Percentiles rank a stretch among this genome's conserved stretches.
Evolutionary conservation across 2,329 filamentous ascomycete species (phyloP).

Genomic region (Colletotrichum eleusines): DNA sequence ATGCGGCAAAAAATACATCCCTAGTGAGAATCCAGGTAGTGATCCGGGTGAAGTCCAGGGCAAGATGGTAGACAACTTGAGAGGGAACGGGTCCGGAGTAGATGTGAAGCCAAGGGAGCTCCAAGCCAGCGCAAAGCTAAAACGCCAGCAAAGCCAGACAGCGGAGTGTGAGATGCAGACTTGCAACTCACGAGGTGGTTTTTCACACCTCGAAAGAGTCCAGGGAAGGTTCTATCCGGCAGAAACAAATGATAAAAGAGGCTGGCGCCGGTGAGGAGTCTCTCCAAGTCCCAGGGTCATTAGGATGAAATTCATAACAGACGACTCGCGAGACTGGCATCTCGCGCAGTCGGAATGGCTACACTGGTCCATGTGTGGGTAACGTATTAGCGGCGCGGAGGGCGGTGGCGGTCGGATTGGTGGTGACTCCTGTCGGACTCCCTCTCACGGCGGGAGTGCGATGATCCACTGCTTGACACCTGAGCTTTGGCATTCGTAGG

Average conservation of each 20-base stretch:
- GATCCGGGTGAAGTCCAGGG: slow-evolving; percentile 19
- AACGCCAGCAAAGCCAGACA: slow-evolving; percentile 38
- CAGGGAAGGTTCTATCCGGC: slow-evolving; percentile 38
- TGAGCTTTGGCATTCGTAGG: slow-evolving; percentile 56
- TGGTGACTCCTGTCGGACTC: slow-evolving; percentile 55
- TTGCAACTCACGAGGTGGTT: slow-evolving; percentile 39
- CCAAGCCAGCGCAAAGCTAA: slow-evolving; percentile 24
- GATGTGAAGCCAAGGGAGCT: slow-evolving; percentile 25
- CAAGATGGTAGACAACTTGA: slow-evolving; percentile 20
- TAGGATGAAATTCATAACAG: slow-evolving; percentile 41
- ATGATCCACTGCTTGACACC: slow-evolving; percentile 52
- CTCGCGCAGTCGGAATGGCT: slow-evolving; percentile 37
- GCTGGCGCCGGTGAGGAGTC: slow-evolving; percentile 42
- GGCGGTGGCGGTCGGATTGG: slow-evolving; percentile 54
- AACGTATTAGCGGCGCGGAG: slow-evolving; percentile 52
- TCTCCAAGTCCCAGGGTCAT: slow-evolving; percentile 42
- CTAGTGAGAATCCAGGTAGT: slow-evolving; percentile 27
- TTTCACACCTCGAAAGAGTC: slow-evolving; percentile 31
- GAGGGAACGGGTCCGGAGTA: slow-evolving; percentile 13
- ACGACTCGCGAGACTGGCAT: slow-evolving; percentile 39
- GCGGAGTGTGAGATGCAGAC: slow-evolving; percentile 42
- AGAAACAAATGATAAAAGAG: slow-evolving; percentile 40
- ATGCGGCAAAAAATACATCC: slow-evolving; percentile 37
- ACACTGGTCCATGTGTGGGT: slow-evolving; percentile 25
- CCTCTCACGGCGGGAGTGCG: slow-evolving; percentile 54